Base-by-base conservation (phyloP, 2,329 filamentous ascomycete genomes). In the Colletotrichum sp. region DNA sequence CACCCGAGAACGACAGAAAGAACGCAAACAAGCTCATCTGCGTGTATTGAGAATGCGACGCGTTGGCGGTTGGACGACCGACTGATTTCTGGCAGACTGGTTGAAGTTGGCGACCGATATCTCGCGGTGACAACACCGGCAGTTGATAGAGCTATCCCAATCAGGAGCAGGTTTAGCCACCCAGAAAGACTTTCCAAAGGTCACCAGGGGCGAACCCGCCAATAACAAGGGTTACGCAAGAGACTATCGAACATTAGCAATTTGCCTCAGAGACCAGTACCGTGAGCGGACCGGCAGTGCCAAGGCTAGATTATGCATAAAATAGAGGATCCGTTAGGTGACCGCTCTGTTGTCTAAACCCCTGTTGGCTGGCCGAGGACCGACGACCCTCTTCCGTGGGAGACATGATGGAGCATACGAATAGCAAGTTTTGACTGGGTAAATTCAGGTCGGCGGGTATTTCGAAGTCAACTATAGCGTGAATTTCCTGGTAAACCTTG, bases 301-400 rank as follows among this genome's bases (percentile, higher is more conserved):
- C 70, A 68, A 68, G 64, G 56, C 70, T 73, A 30, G 24, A 32
- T 68, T 65, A 62, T 67, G 72, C 72, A 72, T 73, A 73, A 72
- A 66, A 28, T 48, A 55, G 24, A 38, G 21, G 34, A 24, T 62
- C 48, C 15, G 5, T 34, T 32, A 12, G 7, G 30, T 61, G 10
- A 61, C 18, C 32, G 43, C 16, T n/a, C 7, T 34, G n/a, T 21
- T 8, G n/a, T 13, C 4, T 16, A 15, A 60, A 36, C 67, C 48
- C 67, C 26, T 71, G 67, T 36, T 26, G 8, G n/a, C 10, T 15
- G 26, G 7, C 13, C 30, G 13, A 30, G 15, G 16, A 36, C n/a
- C 30, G 52, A 71, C 28, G 15, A 15, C 10, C 15, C n/a, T 24
- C 28, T 26, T n/a, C 10, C 43, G 21, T 28, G 2, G 18, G 8